A percentile compares a stretch with the other conserved stretches of the same genome.
Conservation (phyloP, 805 yeast genomes). For the Millerozyma acaciae region DNA sequence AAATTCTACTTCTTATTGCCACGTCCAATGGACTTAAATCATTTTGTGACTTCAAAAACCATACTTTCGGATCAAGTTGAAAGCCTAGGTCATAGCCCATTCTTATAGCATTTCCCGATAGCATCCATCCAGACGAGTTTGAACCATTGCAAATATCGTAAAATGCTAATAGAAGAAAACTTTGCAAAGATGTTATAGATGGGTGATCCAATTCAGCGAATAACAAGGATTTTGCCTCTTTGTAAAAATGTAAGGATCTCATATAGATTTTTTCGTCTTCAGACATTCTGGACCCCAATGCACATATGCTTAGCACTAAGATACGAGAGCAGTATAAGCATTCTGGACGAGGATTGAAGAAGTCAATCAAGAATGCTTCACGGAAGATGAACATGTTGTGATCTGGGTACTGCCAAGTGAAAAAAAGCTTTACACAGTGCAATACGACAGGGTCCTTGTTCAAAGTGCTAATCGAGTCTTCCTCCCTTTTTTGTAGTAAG, state of each 20-base stretch:
- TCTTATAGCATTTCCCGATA: slow-evolving; percentile 57
- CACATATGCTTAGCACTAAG: slow-evolving; percentile 53
- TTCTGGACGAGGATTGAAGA: slow-evolving; percentile 51
- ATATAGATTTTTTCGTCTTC: slow-evolving; percentile 38
- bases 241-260: slow-evolving; percentile 43
- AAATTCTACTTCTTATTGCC: slow-evolving; percentile 55
- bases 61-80: slow-evolving; percentile 57
- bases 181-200: slow-evolving; percentile 55
- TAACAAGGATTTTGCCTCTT: slow-evolving; percentile 41
- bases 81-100: slow-evolving; percentile 66
- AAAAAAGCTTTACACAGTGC: slow-evolving; percentile 43
- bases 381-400: slow-evolving; percentile 59
- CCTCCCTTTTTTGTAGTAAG: slow-evolving; percentile 10
- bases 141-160: slow-evolving; percentile 60
- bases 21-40: slow-evolving; percentile 47
- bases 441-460: slow-evolving; percentile 34
- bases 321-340: slow-evolving; percentile 54
- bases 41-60: slow-evolving; percentile 44
- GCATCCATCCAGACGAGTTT: slow-evolving; percentile 60
- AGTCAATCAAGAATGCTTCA: slow-evolving; percentile 58
- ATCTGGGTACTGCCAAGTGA: slow-evolving; percentile 65
- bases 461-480: slow-evolving; percentile 19
- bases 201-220: slow-evolving; percentile 41
- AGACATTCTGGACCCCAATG: slow-evolving; percentile 53
- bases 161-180: slow-evolving; percentile 54